Conservation (phyloP, 2,329 filamentous ascomycete genomes). For the Neurospora crassa region DNA sequence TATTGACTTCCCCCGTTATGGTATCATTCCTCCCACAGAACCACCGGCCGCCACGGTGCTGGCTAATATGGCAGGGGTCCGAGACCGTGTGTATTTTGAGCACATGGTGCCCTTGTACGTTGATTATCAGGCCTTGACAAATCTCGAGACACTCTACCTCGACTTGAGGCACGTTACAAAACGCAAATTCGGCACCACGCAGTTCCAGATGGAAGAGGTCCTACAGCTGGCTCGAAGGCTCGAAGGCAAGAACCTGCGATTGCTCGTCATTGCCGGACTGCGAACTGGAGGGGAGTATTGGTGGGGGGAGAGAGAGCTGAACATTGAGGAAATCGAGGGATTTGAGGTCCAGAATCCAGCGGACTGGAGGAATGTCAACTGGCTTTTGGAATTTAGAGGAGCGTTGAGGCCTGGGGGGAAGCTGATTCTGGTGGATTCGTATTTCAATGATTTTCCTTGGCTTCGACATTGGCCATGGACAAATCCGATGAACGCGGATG, state of each 20-base stretch:
- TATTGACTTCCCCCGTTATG: not conserved
- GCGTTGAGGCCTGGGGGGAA: constrained; percentile 13
- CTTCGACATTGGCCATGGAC: not conserved
- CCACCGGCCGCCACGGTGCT: not conserved
- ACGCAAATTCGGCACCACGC: not conserved
- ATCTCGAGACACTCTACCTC: constrained; percentile 10
- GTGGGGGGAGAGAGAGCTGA: not conserved
- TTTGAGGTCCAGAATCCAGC: not conserved
- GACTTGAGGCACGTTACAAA: constrained; percentile 5
- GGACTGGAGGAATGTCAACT: constrained; percentile 1
- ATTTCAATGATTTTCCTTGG: not conserved
- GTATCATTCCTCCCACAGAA: not conserved
- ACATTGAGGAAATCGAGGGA: constrained; percentile 1
- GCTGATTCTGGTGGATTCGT: constrained; percentile 11
- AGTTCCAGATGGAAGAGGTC: not conserved
- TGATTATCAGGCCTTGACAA: constrained; percentile 5
- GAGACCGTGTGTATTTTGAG: constrained; percentile 1
- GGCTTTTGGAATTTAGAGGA: constrained; percentile 7
- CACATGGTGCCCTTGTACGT: constrained; percentile 4
- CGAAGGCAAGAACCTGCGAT: constrained; percentile 1
- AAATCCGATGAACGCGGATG: not conserved
- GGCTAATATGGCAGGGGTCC: not conserved
- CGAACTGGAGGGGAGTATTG: constrained; percentile 3
- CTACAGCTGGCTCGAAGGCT: constrained; percentile 4
- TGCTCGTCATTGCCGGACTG: constrained; percentile 13